Evolutionary conservation across 2,329 filamentous ascomycete genomes (phyloP).

Genomic region (Verticillium alfalfae): DNA sequence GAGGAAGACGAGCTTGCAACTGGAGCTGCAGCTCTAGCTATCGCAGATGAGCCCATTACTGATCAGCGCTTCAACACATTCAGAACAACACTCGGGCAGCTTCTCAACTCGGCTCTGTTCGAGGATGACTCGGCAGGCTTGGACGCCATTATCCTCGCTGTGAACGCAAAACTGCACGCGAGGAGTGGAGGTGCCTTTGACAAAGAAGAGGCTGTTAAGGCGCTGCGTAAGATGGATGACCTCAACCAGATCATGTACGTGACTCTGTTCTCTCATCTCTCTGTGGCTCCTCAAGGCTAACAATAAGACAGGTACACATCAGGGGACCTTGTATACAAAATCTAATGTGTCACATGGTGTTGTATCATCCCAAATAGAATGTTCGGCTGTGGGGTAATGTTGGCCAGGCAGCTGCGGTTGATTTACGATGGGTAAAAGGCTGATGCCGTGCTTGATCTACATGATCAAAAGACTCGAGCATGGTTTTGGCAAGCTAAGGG

Average conservation of each 20-base stretch:
- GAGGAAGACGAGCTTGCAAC: slow-evolving; percentile 40
- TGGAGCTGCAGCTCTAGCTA: slow-evolving; percentile 33
- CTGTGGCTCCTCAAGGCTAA: neutral
- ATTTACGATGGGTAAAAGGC: neutral
- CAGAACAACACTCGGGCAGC: slow-evolving; percentile 72
- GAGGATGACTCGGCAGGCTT: slow-evolving; percentile 78
- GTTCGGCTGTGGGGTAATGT: neutral
- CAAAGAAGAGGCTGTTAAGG: slow-evolving; percentile 67
- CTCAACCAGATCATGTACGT: slow-evolving; percentile 90
- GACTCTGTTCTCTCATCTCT: neutral
- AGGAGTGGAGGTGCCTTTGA: slow-evolving; percentile 56
- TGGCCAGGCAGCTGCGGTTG: neutral
- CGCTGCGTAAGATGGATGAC: slow-evolving; percentile 73
- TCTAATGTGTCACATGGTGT: slow-evolving; percentile 32
- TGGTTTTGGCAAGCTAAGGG: neutral
- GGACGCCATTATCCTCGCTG: slow-evolving; percentile 66
- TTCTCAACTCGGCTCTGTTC: slow-evolving; percentile 81
- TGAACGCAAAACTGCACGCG: slow-evolving; percentile 65
- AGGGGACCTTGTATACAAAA: slow-evolving; percentile 65
- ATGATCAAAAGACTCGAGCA: neutral
- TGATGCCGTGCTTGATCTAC: neutral
- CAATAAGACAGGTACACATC: slow-evolving; percentile 42
- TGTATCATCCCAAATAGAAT: neutral
- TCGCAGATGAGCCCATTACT: slow-evolving; percentile 47
- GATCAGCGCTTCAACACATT: slow-evolving; percentile 65